Percentiles rank a stretch among this genome's conserved stretches.
These are phyloP conservation scores for Pseudonitzschia multistriata DNA, from an alignment of 108 stramenopile genomes.

Conservation along the genomic window DNA sequence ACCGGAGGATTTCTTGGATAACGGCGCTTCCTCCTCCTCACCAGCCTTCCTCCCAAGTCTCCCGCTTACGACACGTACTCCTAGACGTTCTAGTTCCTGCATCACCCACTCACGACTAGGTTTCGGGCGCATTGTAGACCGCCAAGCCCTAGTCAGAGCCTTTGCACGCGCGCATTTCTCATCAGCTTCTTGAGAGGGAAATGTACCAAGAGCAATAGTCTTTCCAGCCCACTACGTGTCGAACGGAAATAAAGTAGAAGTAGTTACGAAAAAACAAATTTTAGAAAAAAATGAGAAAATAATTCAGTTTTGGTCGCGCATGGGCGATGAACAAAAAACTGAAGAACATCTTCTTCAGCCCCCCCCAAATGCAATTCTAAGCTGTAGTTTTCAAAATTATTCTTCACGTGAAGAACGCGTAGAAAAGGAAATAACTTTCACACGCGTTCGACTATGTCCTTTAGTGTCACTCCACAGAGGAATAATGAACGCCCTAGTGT, in stretches of 20 bases:
- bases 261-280: background rate
- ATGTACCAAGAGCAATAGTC: slow-evolving; percentile 73
- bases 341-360: too few species aligned
- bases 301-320: too few species aligned
- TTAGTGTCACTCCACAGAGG: background rate
- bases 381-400: too few species aligned
- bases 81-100: slow-evolving; percentile 82
- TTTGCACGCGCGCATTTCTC: slow-evolving; percentile 91
- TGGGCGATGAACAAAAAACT: too few species aligned
- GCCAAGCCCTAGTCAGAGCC: slow-evolving; percentile 84
- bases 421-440: too few species aligned
- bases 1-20: background rate
- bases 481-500: background rate
- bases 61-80: slow-evolving; percentile 84
- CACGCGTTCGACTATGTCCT: background rate
- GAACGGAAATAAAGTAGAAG: background rate
- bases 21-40: slow-evolving; percentile 51
- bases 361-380: too few species aligned
- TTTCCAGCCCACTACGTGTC: slow-evolving; percentile 55
- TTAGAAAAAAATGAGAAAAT: background rate
- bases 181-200: slow-evolving; percentile 82
- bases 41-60: slow-evolving; percentile 70
- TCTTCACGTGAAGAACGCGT: too few species aligned
- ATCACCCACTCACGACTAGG: slow-evolving; percentile 90
- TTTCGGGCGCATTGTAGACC: slow-evolving; percentile 89